phyloP scores from a whole-genome alignment of 2,329 filamentous ascomycete species.

The Fusarium protoensiforme region DNA sequence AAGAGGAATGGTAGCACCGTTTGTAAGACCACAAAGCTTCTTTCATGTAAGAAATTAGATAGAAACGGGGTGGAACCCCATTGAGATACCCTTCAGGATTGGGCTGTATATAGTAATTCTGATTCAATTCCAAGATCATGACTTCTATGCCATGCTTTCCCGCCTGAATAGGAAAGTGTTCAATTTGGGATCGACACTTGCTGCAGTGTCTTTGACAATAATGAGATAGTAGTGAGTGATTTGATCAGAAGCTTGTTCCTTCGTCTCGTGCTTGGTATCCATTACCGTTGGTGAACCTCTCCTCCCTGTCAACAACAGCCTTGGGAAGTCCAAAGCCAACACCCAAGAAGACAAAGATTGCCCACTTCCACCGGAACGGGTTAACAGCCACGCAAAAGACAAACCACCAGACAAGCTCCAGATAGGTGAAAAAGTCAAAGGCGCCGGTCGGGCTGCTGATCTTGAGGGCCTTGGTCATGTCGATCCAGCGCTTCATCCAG shows the following conservation, averaged over 20 bases:
- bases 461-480: constrained; percentile 82
- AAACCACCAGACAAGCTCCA: constrained; percentile 89
- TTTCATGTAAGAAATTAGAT: background rate
- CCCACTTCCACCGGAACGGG: constrained; percentile 93
- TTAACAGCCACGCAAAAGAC: constrained; percentile 81
- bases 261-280: constrained; percentile 31
- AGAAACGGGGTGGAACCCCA: background rate
- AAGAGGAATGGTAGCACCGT: background rate
- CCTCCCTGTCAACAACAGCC: constrained; percentile 74
- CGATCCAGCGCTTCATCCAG: constrained; percentile 89
- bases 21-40: background rate
- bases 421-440: constrained; percentile 91
- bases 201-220: background rate
- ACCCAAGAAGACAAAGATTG: constrained; percentile 82
- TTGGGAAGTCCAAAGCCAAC: constrained; percentile 74
- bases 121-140: background rate
- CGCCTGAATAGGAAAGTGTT: background rate
- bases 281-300: constrained; percentile 54
- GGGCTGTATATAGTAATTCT: background rate
- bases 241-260: constrained; percentile 23
- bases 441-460: constrained; percentile 75
- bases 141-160: background rate
- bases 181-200: background rate
- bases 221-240: background rate
- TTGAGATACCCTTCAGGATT: background rate